Evolutionary conservation across 129 eudicot genomes (phyloP), one percentile per base, ranked within the genome.

Genomic region (Lactuca sativa): DNA sequence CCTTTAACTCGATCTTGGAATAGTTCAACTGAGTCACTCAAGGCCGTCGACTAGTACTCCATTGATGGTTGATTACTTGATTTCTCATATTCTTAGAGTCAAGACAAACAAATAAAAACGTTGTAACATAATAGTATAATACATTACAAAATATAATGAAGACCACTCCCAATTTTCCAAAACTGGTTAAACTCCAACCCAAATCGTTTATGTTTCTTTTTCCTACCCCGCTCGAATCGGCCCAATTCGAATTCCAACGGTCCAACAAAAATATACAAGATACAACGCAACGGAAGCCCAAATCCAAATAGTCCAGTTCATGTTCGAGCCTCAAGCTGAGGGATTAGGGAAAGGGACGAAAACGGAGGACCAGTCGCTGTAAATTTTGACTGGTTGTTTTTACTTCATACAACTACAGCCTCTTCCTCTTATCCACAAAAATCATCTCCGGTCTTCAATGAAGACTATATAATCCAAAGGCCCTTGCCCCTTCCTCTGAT

Each of bases 341-440:
- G 54, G 56, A 21, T 40, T 9, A 31, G 10, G 9, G 21, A 56
- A 38, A 31, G 57, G 30, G 37, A 48, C 49, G 51, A 72, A 73
- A 73, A 73, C n/a, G 55, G 43, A 5, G 43, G 54, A 72, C 47
- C 13, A 13, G 25, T n/a, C 49, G 4, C 69, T 31, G 77, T 72
- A 61, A 72, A 49, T 17, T 61, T 72, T 62, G 62, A 72, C 69
- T 67, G 70, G 74, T 37, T 74, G n/a, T 72, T 66, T 56, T 44
- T 36, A 47, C 78, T 78, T 59, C 60, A 13, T 17, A 56, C 6
- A 21, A 2, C 30, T 25, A 25, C 30, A 25, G 30, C 30, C 30
- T 25, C 30, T 25, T 25, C 76, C 54, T 58, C 74, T 69, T 68
- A 70, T 74, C 80, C 80, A 55, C 72, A 56, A 70, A 21, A 64